phyloP scores from a whole-genome alignment of 208 protist species.

The Borovskyia barvae region DNA sequence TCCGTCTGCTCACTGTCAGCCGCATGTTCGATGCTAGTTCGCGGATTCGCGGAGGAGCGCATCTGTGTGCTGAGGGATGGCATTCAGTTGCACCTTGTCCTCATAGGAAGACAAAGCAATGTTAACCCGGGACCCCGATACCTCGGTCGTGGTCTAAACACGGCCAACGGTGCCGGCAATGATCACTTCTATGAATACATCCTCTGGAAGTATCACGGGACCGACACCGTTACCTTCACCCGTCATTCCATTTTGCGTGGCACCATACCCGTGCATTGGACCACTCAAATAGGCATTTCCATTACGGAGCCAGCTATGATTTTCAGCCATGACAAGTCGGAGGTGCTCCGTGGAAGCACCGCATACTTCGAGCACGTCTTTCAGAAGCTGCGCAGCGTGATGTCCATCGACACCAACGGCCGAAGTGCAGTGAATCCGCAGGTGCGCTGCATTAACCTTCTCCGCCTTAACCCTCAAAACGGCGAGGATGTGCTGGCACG shows the following conservation, averaged over 20 bases:
- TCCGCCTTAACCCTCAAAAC: conserved; percentile 65
- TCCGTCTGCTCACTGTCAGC: conserved; percentile 20
- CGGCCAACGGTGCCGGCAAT: conserved; percentile 71
- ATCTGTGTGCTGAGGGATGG: conserved; percentile 38
- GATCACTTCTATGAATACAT: conserved; percentile 88
- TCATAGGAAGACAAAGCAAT: conserved; percentile 76
- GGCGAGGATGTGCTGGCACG: conserved; percentile 61
- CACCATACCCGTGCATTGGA: conserved; percentile 86
- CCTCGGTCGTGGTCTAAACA: conserved; percentile 78
- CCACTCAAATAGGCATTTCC: conserved; percentile 65
- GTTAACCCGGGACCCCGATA: conserved; percentile 84
- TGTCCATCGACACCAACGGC: conserved; percentile 53
- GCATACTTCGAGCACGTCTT: conserved; percentile 72
- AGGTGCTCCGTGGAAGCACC: conserved; percentile 57
- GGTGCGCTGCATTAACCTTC: conserved; percentile 80
- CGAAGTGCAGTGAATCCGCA: conserved; percentile 24
- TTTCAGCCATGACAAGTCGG: conserved; percentile 64
- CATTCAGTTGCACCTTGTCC: conserved; percentile 51
- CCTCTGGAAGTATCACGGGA: conserved; percentile 56
- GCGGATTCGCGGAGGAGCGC: conserved; percentile 68
- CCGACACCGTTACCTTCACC: conserved; percentile 51
- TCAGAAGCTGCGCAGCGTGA: conserved; percentile 40
- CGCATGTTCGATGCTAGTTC: conserved; percentile 67
- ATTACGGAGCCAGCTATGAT: conserved; percentile 78
- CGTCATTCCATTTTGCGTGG: conserved; percentile 75